Conservation (phyloP, 23 red algal genomes). For the Gracilaria vermiculophylla region DNA sequence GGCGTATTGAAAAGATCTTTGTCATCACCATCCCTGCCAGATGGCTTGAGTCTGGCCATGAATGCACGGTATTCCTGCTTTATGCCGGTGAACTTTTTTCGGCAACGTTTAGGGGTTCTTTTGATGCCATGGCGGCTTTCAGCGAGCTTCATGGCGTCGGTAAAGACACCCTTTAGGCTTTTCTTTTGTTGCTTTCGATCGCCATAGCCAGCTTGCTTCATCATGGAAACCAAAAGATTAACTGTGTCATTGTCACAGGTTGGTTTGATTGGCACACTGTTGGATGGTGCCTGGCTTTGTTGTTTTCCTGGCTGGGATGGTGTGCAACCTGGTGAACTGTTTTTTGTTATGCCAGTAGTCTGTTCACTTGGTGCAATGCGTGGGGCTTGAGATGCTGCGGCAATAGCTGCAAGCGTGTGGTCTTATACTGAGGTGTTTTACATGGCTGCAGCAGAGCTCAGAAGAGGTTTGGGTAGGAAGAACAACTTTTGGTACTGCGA, state of each 20-base stretch:
- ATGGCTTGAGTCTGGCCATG: background rate
- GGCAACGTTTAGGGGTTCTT: background rate
- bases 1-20: background rate
- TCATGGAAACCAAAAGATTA: background rate
- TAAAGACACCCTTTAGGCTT: background rate
- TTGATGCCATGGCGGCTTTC: background rate
- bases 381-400: too few species aligned
- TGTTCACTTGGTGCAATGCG: too few species aligned
- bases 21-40: background rate
- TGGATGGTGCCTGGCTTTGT: too few species aligned
- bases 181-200: slow-evolving; percentile 6
- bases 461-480: too few species aligned
- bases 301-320: too few species aligned
- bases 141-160: background rate
- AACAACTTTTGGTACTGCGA: too few species aligned
- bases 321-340: too few species aligned
- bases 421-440: too few species aligned
- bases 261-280: background rate
- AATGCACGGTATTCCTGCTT: background rate
- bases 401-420: too few species aligned
- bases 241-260: slow-evolving; percentile 30
- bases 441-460: too few species aligned
- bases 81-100: slow-evolving; percentile 6
- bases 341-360: too few species aligned
- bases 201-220: slow-evolving; percentile 27